phyloP scores from a whole-genome alignment of 202 grass and related monocot species.

The Panicum virgatum region DNA sequence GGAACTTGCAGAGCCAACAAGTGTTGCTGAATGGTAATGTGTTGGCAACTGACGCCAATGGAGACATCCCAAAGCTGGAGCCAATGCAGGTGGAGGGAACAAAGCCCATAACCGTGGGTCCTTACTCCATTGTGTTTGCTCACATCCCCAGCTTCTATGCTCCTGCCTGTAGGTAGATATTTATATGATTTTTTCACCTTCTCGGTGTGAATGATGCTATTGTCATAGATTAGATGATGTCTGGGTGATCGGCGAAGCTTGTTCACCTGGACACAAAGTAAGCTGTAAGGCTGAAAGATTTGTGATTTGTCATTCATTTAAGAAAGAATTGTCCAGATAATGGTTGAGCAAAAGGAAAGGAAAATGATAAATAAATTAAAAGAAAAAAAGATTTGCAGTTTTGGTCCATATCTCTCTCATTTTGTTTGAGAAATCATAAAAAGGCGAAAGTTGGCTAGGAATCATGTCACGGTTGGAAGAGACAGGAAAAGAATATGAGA shows the following conservation, averaged over 20 bases:
- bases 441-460: neutral
- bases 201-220: constrained; percentile 26
- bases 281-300: constrained; percentile 48
- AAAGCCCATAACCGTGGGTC: constrained; percentile 65
- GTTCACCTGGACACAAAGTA: constrained; percentile 46
- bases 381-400: neutral
- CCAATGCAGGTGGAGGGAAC: constrained; percentile 56
- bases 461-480: neutral
- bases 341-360: neutral
- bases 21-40: constrained; percentile 80
- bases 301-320: constrained; percentile 33
- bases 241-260: constrained; percentile 57
- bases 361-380: neutral
- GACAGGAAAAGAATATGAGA: neutral
- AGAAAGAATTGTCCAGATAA: constrained; percentile 18
- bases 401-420: neutral
- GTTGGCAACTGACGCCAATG: constrained; percentile 50
- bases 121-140: constrained; percentile 90
- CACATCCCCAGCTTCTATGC: constrained; percentile 77
- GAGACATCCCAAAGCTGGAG: constrained; percentile 70
- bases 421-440: constrained; percentile 12
- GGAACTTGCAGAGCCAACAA: constrained; percentile 83
- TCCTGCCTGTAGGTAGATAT: constrained; percentile 65
- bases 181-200: constrained; percentile 21
- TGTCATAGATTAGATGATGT: constrained; percentile 40